These are phyloP conservation scores for Asterochloris sp. DNA, from an alignment of 139 green algal genomes.

Conservation along the genomic window DNA sequence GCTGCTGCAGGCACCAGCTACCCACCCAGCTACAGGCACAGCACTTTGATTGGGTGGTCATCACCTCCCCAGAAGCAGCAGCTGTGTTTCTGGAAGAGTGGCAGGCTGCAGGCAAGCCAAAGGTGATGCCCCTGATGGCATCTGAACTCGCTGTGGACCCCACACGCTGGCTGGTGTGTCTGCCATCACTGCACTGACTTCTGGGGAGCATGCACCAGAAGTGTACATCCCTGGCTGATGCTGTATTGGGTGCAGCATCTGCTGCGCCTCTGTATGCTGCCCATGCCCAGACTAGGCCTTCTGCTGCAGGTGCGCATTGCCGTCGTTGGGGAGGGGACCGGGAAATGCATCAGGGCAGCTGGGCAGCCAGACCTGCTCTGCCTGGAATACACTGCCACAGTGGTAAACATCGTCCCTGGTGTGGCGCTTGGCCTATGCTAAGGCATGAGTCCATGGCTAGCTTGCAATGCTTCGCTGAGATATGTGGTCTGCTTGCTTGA, in stretches of 20 bases:
- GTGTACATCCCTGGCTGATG: neutral
- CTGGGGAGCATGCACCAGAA: no score
- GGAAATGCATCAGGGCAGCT: slow-evolving; percentile 44
- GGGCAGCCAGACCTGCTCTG: neutral
- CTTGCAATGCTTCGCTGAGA: no score
- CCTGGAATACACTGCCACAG: slow-evolving; percentile 19
- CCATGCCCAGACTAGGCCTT: neutral
- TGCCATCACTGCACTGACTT: no score
- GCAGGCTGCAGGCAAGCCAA: slow-evolving; percentile 55
- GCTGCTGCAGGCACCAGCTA: slow-evolving; percentile 4
- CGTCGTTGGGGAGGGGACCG: slow-evolving; percentile 76
- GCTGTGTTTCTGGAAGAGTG: slow-evolving; percentile 80
- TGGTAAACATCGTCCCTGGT: neutral
- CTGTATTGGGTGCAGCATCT: neutral
- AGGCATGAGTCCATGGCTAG: no score
- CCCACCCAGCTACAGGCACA: slow-evolving; percentile 5
- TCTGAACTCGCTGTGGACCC: neutral
- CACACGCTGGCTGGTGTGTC: no score
- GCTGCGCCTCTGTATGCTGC: neutral
- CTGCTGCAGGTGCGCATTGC: slow-evolving; percentile 57
- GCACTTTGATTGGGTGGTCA: slow-evolving; percentile 71
- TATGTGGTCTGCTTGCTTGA: no score
- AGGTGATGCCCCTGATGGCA: slow-evolving; percentile 18
- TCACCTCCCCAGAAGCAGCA: slow-evolving; percentile 85
- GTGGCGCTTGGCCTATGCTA: no score